These are phyloP conservation scores for Boletus reticuloceps DNA, from an alignment of 768 basidiomycete species.

Conservation along the genomic window DNA sequence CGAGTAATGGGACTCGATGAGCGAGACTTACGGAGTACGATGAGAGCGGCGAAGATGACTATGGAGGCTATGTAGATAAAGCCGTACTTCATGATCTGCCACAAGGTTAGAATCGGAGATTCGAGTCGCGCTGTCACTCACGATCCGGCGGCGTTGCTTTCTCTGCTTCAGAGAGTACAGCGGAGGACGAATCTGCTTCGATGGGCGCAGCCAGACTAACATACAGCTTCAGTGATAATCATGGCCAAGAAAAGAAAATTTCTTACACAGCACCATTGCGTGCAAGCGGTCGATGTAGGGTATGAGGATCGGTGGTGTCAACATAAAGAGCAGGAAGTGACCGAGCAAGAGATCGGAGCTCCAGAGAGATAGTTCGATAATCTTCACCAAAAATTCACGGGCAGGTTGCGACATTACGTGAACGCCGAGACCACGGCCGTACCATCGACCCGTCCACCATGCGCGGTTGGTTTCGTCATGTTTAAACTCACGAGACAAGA, in stretches of 20 bases:
- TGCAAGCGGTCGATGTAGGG: conserved; percentile 93
- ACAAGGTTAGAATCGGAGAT: conserved; percentile 6
- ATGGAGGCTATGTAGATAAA: conserved; percentile 70
- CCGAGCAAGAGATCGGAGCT: conserved; percentile 90
- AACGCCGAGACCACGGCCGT: conserved; percentile 86
- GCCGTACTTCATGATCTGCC: conserved; percentile 82
- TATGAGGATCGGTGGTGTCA: conserved; percentile 83
- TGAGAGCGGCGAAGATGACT: conserved; percentile 68
- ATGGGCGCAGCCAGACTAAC: conserved; percentile 91
- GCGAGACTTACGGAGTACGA: conserved; percentile 66
- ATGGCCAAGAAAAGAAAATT: conserved; percentile 4
- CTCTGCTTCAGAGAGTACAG: conserved; percentile 89
- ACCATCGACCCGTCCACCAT: conserved; percentile 99
- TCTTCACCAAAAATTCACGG: conserved; percentile 96
- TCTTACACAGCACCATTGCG: conserved; percentile 81
- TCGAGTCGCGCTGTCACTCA: conserved; percentile 37
- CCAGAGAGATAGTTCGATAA: conserved; percentile 94
- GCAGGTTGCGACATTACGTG: conserved; percentile 97
- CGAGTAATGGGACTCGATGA: conserved; percentile 3
- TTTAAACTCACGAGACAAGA: conserved; percentile 97
- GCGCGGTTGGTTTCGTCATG: conserved; percentile 98
- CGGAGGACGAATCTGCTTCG: conserved; percentile 90
- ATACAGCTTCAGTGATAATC: conserved; percentile 14
- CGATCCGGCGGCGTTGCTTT: conserved; percentile 86
- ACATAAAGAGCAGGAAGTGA: conserved; percentile 85